phyloP scores from a whole-genome alignment of 768 basidiomycete species.

The Nidula microcarpa region DNA sequence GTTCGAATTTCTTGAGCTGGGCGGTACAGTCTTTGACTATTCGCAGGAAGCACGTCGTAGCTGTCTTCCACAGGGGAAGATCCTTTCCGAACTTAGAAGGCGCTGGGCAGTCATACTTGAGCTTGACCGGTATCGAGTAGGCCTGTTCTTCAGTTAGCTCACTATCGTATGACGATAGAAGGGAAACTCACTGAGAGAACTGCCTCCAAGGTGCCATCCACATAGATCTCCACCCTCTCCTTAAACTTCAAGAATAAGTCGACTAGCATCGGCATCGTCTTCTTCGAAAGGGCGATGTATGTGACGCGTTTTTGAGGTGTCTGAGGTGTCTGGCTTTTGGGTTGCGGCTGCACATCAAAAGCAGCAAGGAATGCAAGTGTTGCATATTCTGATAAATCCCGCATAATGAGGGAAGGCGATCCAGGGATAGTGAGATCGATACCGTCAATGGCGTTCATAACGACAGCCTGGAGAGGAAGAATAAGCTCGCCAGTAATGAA shows the following conservation, averaged over 20 bases:
- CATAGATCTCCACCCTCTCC: slow-evolving; percentile 57
- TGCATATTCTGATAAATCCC: slow-evolving; percentile 81
- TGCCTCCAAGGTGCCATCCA: slow-evolving; percentile 82
- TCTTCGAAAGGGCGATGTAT: slow-evolving; percentile 88
- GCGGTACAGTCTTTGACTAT: slow-evolving; percentile 66
- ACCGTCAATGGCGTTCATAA: slow-evolving; percentile 65
- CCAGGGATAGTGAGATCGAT: slow-evolving; percentile 65
- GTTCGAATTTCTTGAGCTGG: slow-evolving; percentile 46
- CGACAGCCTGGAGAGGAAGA: slow-evolving; percentile 62
- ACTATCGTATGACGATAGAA: background rate
- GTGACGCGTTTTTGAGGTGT: slow-evolving; percentile 67
- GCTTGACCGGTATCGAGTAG: slow-evolving; percentile 85
- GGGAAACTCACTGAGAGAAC: slow-evolving; percentile 60
- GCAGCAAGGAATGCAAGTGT: slow-evolving; percentile 86
- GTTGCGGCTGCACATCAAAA: slow-evolving; percentile 50
- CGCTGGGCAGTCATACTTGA: slow-evolving; percentile 93
- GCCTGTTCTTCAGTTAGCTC: slow-evolving; percentile 42
- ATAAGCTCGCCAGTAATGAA: background rate
- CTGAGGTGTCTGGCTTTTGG: slow-evolving; percentile 37
- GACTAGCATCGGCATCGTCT: slow-evolving; percentile 78
- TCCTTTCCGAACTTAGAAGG: slow-evolving; percentile 88
- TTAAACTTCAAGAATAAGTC: slow-evolving; percentile 74
- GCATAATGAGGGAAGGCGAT: slow-evolving; percentile 70
- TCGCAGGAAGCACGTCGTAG: slow-evolving; percentile 73
- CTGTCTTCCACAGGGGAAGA: slow-evolving; percentile 90